A percentile compares a stretch with the other conserved stretches of the same genome.
Evolutionary conservation across 306 rosid species (phyloP).

Genomic region (Quercus alba): DNA sequence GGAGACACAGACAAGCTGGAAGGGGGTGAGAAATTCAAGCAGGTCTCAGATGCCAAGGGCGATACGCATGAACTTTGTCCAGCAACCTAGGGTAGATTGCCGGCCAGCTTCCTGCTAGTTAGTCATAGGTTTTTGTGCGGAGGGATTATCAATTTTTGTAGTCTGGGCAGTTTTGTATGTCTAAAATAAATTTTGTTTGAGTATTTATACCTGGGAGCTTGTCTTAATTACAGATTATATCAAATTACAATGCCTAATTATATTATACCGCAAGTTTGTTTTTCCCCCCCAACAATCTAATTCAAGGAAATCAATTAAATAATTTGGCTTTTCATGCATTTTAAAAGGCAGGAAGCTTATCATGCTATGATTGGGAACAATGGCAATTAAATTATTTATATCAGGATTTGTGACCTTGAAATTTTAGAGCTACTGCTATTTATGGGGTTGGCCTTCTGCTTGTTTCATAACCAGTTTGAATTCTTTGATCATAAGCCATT

Average conservation of each 20-base stretch:
- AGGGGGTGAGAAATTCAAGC: neutral
- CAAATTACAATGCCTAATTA: neutral
- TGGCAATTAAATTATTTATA: no score
- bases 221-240: neutral
- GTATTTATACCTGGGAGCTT: neutral
- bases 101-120: constrained; percentile 8
- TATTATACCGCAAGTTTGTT: neutral
- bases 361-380: no score
- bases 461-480: no score
- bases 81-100: constrained; percentile 2
- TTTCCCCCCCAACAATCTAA: no score
- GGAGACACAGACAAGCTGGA: constrained; percentile 27
- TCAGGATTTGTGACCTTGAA: no score
- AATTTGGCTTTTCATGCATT: neutral
- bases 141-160: neutral
- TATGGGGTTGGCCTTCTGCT: no score
- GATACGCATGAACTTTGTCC: constrained; percentile 23
- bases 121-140: constrained; percentile 7
- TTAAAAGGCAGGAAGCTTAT: no score
- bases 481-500: no score
- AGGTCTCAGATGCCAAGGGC: neutral
- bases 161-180: neutral
- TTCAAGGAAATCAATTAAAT: neutral
- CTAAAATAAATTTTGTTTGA: neutral
- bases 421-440: no score